Evolutionary conservation across 1,139 yeast genomes (phyloP).

Genomic region (Scheffersomyces insectosa): DNA sequence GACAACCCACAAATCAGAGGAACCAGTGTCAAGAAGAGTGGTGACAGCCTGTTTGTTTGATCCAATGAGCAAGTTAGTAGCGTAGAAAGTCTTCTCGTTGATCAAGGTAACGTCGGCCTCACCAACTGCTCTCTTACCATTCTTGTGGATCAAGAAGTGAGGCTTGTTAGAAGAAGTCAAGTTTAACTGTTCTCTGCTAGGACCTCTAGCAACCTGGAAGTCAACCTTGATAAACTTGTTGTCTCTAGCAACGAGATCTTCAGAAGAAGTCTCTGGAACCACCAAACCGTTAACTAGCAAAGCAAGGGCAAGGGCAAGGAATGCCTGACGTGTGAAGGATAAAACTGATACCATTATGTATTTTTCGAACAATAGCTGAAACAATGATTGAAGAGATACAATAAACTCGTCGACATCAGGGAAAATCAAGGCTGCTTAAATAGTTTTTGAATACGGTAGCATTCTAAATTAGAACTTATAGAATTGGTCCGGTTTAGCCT

Average conservation of each 20-base stretch:
- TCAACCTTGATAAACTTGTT: conserved; percentile 13
- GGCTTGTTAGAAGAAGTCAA: not conserved
- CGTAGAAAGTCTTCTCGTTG: conserved; percentile 6
- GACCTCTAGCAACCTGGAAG: conserved; percentile 7
- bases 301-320: conserved; percentile 7
- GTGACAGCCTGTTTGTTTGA: conserved; percentile 10
- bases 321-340: conserved; percentile 7
- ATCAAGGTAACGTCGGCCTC: conserved; percentile 2
- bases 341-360: conserved; percentile 7
- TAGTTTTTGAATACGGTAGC: too few species aligned
- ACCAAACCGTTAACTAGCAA: conserved; percentile 7
- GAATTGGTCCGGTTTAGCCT: too few species aligned
- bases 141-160: not conserved
- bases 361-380: not conserved
- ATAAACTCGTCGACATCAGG: too few species aligned
- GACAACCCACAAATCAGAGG: conserved; percentile 21
- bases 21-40: conserved; percentile 21
- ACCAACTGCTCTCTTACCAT: not conserved
- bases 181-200: not conserved
- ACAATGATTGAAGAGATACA: too few species aligned
- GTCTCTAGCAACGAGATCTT: conserved; percentile 4
- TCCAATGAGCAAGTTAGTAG: conserved; percentile 9
- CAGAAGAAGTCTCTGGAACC: conserved; percentile 3
- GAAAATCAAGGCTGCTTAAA: too few species aligned
- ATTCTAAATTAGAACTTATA: too few species aligned